Percentiles rank a stretch among this genome's conserved stretches.
These are phyloP conservation scores for Pinus albicaulis DNA, from an alignment of 75 land plant species.

Conservation along the genomic window DNA sequence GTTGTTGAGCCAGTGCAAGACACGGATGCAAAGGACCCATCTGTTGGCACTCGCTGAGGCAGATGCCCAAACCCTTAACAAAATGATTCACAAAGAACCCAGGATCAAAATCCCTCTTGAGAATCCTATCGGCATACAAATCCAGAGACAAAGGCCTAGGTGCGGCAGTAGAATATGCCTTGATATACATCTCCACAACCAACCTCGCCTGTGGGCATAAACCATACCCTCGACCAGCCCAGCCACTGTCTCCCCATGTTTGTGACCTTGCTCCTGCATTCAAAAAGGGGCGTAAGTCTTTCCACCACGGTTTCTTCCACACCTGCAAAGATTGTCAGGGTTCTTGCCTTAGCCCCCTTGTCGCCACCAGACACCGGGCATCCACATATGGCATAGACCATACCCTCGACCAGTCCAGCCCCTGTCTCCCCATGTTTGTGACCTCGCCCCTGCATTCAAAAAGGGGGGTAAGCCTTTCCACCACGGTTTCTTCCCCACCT, in stretches of 20 bases:
- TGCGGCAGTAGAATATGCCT: constrained; percentile 72
- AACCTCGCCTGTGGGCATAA: constrained; percentile 75
- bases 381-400: too few relatives aligned
- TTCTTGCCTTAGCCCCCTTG: constrained; percentile 37
- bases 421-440: constrained; percentile 77
- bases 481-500: constrained; percentile 58
- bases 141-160: constrained; percentile 84
- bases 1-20: constrained; percentile 92
- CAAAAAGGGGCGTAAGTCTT: constrained; percentile 48
- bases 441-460: constrained; percentile 66
- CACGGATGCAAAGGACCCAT: constrained; percentile 90
- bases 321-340: constrained; percentile 75
- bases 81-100: constrained; percentile 84
- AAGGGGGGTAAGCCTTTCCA: constrained; percentile 40
- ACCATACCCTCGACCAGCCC: constrained; percentile 85
- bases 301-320: constrained; percentile 49
- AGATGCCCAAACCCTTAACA: constrained; percentile 87
- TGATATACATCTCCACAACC: constrained; percentile 42
- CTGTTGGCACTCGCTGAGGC: constrained; percentile 74
- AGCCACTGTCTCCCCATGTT: constrained; percentile 84
- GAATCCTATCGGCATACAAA: constrained; percentile 59
- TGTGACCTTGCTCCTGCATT: constrained; percentile 67
- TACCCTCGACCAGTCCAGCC: too few relatives aligned
- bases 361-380: constrained; percentile 66
- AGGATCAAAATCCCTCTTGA: constrained; percentile 73